Evolutionary conservation across 345 rosid species (phyloP), one percentile per base, ranked within the genome.

Genomic region (Citrus unshiu): DNA sequence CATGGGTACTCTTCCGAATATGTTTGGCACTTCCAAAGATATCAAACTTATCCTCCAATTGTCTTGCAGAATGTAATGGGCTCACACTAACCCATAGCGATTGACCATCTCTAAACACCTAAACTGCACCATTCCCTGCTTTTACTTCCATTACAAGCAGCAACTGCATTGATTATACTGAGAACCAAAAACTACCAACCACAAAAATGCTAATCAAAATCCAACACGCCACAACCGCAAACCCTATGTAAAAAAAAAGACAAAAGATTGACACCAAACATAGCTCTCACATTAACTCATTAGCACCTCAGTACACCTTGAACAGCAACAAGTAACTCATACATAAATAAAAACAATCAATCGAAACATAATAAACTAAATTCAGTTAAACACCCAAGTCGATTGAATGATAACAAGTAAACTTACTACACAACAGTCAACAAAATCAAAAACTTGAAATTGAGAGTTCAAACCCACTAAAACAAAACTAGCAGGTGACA

Each of bases 331-430:
- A 75, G 10, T 49, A 25, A 35, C 62, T 51, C 46, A 22, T 54
- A 9, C 27, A 13, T 22, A 7, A 21, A 40, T 24, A 54, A 49
- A 57, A 22, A 63, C 30, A 32, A 63, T 29, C 46, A 46, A 14
- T 35, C 18, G 5, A 63, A 75, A 21, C 72, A 65, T 16, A 64
- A 22, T 65, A 10, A 65, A 49, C 6, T 51, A 65, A 46, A 21
- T 21, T 64, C 25, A 10, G 9, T 49, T 2, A 30, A 58, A 62
- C 60, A 30, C 69, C 43, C 0, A 21, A 32, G n/a, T 59, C 9
- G 76, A 54, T 51, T 54, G 32, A 56, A 27, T 60, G 40, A 70
- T 64, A 71, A 22, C 72, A 70, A 32, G 74, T 75, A 46, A 46
- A 43, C 58, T 75, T 35, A 34, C 79, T 70, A 46, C 13, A 62